phyloP scores from a whole-genome alignment of 345 rosid genomes.

The Brassica nigra region DNA sequence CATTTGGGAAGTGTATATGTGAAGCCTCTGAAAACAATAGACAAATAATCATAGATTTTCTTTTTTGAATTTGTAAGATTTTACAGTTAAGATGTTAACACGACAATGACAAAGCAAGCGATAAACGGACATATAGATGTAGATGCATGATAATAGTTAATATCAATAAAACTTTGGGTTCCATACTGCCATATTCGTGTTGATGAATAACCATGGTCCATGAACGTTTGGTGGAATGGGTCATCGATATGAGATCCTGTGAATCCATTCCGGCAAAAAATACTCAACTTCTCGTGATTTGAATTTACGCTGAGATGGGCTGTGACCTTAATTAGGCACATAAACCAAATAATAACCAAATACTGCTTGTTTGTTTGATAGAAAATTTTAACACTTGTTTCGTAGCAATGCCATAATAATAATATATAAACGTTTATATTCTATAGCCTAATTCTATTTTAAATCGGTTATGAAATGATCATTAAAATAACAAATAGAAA shows the following conservation, averaged over 20 bases:
- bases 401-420: neutral
- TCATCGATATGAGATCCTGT: neutral
- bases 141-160: slow-evolving; percentile 8
- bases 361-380: too few relatives aligned
- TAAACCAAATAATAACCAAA: too few relatives aligned
- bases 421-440: neutral
- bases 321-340: too few relatives aligned
- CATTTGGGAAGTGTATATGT: slow-evolving; percentile 1
- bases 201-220: slow-evolving; percentile 5
- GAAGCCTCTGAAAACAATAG: slow-evolving; percentile 19
- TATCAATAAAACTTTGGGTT: neutral
- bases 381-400: too few relatives aligned
- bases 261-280: too few relatives aligned
- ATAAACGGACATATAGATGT: neutral
- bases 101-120: neutral
- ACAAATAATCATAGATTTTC: neutral
- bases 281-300: too few relatives aligned
- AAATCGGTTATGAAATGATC: neutral
- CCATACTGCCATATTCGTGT: neutral
- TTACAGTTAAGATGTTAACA: slow-evolving; percentile 12
- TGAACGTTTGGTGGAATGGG: neutral
- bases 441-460: neutral
- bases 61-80: slow-evolving; percentile 4
- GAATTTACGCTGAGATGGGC: too few relatives aligned
- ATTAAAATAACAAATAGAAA: neutral